Evolutionary conservation across 2,329 filamentous ascomycete species (phyloP).

Genomic region (Cordyceps sp.): DNA sequence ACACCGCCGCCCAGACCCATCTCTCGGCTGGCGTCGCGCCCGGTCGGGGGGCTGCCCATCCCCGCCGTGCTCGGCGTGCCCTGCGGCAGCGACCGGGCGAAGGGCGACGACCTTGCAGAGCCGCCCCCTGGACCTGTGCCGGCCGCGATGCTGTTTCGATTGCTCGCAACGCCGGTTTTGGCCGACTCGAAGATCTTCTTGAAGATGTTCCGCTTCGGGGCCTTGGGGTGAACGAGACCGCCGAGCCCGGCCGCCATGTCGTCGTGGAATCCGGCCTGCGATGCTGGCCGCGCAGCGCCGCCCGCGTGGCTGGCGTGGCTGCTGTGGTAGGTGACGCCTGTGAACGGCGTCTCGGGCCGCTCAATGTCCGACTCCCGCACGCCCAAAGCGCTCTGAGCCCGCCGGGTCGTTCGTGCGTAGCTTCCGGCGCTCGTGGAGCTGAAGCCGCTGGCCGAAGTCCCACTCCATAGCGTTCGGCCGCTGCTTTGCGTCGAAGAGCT

Average conservation of each 20-base stretch:
- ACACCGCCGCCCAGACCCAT: constrained; percentile 48
- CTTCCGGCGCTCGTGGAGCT: constrained; percentile 94
- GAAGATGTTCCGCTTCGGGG: constrained; percentile 79
- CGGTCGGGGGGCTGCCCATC: constrained; percentile 17
- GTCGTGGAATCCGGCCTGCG: constrained; percentile 47
- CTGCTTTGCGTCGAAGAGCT: constrained; percentile 66
- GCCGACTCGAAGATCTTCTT: constrained; percentile 89
- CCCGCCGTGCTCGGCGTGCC: constrained; percentile 24
- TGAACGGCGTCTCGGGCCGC: constrained; percentile 48
- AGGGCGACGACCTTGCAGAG: constrained; percentile 24
- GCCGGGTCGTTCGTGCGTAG: constrained; percentile 57
- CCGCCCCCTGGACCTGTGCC: constrained; percentile 22
- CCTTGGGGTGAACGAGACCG: constrained; percentile 59
- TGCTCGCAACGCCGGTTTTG: constrained; percentile 83
- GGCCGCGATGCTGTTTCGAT: constrained; percentile 66
- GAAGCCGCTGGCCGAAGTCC: constrained; percentile 73
- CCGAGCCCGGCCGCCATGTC: constrained; percentile 57
- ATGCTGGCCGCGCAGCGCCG: constrained; percentile 35
- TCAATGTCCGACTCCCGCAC: constrained; percentile 37
- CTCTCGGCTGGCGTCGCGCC: constrained; percentile 44
- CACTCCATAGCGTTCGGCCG: constrained; percentile 82
- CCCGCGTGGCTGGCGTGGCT: constrained; percentile 52
- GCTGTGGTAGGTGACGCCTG: constrained; percentile 77
- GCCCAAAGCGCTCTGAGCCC: constrained; percentile 50
- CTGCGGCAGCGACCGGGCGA: constrained; percentile 22